A percentile compares a stretch with the other conserved stretches of the same genome.
These are phyloP conservation scores for Microdochium trichocladiopsis DNA, from an alignment of 2,329 filamentous ascomycete genomes.

Conservation along the genomic window DNA sequence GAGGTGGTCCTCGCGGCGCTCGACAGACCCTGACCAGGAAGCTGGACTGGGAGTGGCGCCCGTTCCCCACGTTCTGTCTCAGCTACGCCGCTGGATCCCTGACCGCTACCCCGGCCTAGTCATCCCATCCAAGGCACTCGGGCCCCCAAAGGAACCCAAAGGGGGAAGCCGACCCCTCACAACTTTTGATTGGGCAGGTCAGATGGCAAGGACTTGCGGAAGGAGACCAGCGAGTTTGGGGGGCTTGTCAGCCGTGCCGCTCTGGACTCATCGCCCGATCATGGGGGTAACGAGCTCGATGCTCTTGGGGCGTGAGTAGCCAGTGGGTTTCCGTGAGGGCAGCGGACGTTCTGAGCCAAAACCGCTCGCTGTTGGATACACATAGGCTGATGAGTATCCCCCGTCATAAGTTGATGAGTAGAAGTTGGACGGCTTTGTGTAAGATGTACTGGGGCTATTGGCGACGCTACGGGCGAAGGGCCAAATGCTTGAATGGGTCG, in stretches of 20 bases:
- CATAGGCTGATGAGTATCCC: conserved; percentile 28
- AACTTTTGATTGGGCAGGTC: background rate
- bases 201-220: background rate
- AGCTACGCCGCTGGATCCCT: background rate
- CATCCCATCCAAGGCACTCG: background rate
- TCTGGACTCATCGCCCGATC: conserved; percentile 33
- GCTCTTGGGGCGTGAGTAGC: conserved; percentile 52
- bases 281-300: conserved; percentile 58
- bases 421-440: conserved; percentile 32
- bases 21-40: background rate
- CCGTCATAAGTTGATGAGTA: conserved; percentile 49
- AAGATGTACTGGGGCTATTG: conserved; percentile 46
- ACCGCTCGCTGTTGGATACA: conserved; percentile 28
- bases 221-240: background rate
- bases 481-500: conserved; percentile 39
- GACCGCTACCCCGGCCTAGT: background rate
- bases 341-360: conserved; percentile 44
- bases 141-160: background rate
- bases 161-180: background rate
- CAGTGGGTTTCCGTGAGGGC: conserved; percentile 45
- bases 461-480: conserved; percentile 44
- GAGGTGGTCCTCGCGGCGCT: too few species aligned
- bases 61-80: background rate
- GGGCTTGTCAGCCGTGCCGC: background rate
- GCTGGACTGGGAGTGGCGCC: background rate